These are phyloP conservation scores for Cudoniella acicularis DNA, from an alignment of 495 filamentous ascomycete genomes.

Conservation along the genomic window DNA sequence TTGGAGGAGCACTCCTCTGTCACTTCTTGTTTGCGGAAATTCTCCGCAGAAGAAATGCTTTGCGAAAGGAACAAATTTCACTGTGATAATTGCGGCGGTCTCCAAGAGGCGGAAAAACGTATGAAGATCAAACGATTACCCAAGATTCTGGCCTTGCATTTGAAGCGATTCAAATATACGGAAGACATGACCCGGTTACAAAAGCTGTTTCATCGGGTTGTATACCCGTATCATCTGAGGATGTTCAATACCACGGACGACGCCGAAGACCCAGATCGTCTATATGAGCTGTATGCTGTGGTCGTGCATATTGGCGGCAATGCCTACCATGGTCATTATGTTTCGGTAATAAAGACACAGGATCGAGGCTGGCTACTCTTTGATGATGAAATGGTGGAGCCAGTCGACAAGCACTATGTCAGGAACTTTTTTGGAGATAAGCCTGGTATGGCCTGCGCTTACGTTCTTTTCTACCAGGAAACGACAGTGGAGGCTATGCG, in stretches of 20 bases:
- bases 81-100: conserved; percentile 92
- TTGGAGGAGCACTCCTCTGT: conserved; percentile 94
- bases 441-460: conserved; percentile 87
- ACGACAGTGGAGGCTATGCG: conserved; percentile 86
- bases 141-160: conserved; percentile 83
- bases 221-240: conserved; percentile 93
- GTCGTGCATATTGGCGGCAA: conserved; percentile 99
- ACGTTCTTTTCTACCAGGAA: conserved; percentile 97
- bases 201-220: conserved; percentile 94
- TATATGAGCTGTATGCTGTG: conserved; percentile 96
- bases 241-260: conserved; percentile 99
- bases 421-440: conserved; percentile 95
- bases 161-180: conserved; percentile 97
- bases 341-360: conserved; percentile 95
- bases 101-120: conserved; percentile 96
- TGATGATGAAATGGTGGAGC: conserved; percentile 97
- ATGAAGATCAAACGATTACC: conserved; percentile 99
- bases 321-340: conserved; percentile 96
- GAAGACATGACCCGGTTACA: conserved; percentile 90
- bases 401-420: conserved; percentile 95
- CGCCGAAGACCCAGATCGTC: conserved; percentile 86
- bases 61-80: conserved; percentile 99
- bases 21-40: conserved; percentile 89
- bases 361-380: conserved; percentile 95
- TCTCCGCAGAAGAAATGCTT: conserved; percentile 97